Evolutionary conservation across 1,284 basidiomycete species (phyloP).

Genomic region (Naganishia sp.): DNA sequence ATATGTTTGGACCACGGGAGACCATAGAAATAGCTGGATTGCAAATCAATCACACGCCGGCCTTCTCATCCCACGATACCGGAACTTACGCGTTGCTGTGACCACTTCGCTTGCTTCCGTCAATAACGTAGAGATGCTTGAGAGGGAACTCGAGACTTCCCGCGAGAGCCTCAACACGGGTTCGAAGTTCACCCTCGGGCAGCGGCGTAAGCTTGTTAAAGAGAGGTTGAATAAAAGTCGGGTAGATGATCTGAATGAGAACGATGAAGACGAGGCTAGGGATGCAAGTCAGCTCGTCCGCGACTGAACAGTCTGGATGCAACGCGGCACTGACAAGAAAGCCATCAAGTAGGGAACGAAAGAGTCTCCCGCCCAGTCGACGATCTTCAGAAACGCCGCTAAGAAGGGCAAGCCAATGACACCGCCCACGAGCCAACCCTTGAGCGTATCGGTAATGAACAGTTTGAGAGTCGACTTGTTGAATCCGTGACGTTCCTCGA

Average conservation of each 20-base stretch:
- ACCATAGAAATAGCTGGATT: conserved; percentile 75
- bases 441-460: conserved; percentile 76
- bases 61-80: conserved; percentile 13
- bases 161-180: conserved; percentile 73
- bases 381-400: conserved; percentile 80
- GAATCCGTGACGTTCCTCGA: conserved; percentile 95
- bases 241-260: conserved; percentile 79
- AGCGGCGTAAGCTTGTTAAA: conserved; percentile 96
- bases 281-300: conserved; percentile 30
- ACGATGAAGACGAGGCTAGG: conserved; percentile 77
- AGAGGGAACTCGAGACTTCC: conserved; percentile 85
- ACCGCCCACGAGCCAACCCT: conserved; percentile 72
- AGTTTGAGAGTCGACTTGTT: conserved; percentile 83
- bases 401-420: conserved; percentile 85
- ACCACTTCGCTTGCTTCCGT: conserved; percentile 90
- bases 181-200: conserved; percentile 68
- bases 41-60: not conserved
- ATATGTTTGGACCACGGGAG: conserved; percentile 95
- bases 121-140: conserved; percentile 93
- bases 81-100: conserved; percentile 78
- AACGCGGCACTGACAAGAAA: conserved; percentile 62
- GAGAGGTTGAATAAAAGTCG: conserved; percentile 87
- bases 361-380: conserved; percentile 86
- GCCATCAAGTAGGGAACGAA: conserved; percentile 88
- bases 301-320: conserved; percentile 27